Evolutionary conservation across 2,329 filamentous ascomycete genomes (phyloP), one percentile per base, ranked within the genome.

Genomic region (Beauveria varroae): DNA sequence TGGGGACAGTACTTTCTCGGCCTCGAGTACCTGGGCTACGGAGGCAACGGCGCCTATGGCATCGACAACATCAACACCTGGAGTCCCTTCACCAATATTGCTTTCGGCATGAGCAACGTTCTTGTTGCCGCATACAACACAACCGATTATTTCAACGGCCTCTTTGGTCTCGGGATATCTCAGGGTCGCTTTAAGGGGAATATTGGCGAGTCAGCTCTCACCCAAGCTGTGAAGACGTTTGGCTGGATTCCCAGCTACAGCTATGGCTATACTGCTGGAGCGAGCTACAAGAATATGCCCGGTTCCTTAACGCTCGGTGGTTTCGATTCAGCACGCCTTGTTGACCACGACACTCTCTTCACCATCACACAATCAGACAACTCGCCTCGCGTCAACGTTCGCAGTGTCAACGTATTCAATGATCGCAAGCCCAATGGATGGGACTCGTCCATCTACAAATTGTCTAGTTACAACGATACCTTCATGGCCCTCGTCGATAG

Each of bases 251-350:
- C 88, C 1, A 91, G 88, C 70, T 79, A 90, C 64, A 89, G 86
- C 47, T 91, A 89, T 69, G 88, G 86, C 57, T 92, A 87, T 70
- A 91, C 89, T 3, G 88, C 88, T 46, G 89, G 89, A 18, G 87
- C 87, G n/a, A 81, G 81, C 64, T 91, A 91, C 68, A 80, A 68
- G 60, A 74, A 75, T 61, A 63, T 75, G 9, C 79, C 81, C 10
- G 78, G 79, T 43, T 86, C 85, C 34, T 72, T 91, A 51, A 89
- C 86, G 0, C 74, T 92, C 10, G 89, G 89, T 24, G 88, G 89
- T 30, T 90, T 87, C 68, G 89, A 91, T 69, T 71, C 78, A 14
- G 80, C 82, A 49, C 81, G 86, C 49, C 85, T 89, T 62, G 75
- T 83, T 37, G 74, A 79, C 1, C 88, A 91, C 69, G 75, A 85